Evolutionary conservation across 2,329 filamentous ascomycete species (phyloP), one percentile per base, ranked within the genome.

Genomic region (Huntiella moniliformis): DNA sequence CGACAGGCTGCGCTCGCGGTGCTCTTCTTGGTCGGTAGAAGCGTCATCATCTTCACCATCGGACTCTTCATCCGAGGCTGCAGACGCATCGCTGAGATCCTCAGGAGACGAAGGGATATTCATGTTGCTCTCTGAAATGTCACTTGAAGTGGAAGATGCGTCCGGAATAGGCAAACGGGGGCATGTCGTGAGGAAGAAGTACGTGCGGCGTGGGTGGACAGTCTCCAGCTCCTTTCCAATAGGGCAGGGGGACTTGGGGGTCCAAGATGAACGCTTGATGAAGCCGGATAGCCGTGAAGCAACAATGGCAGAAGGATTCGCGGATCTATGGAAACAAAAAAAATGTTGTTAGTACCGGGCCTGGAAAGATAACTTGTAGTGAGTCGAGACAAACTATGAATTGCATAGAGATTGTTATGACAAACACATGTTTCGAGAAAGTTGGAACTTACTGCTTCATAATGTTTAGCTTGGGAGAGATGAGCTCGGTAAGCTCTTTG

Each of bases 301-400:
- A 54, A 98, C 87, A 55, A 98, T 85, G 48, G 91, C 88, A 57
- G 83, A 85, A 47, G 87, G 88, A 59, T 96, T 96, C 44, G 88
- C 86, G 53, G 91, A 96, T 63, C 91, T 96, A 59, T 47, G 52
- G 49, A 28, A 8, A n/a, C 12, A 13, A 55, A 52, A 52, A 53
- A 42, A 45, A 36, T 12, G 40, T 7, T 10, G 17, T 44, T 39
- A 43, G 32, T 22, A 12, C 10, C 17, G 15, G n/a, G 15, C 8
- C 35, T 37, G 15, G 18, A 38, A 16, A 35, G 8, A 34, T 3
- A 42, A 42, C 4, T 37, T 22, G 33, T 10, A 15, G 10, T 45
- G 33, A 38, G 13, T 15, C 34, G n/a, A 22, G 31, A 10, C 5
- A 22, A n/a, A 46, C n/a, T 6, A 31, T 28, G 22, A 28, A 28